Percentiles rank a stretch among this genome's conserved stretches.
Evolutionary conservation across 352 stramenopile genomes (phyloP).

Genomic region (Globisporangium polare): DNA sequence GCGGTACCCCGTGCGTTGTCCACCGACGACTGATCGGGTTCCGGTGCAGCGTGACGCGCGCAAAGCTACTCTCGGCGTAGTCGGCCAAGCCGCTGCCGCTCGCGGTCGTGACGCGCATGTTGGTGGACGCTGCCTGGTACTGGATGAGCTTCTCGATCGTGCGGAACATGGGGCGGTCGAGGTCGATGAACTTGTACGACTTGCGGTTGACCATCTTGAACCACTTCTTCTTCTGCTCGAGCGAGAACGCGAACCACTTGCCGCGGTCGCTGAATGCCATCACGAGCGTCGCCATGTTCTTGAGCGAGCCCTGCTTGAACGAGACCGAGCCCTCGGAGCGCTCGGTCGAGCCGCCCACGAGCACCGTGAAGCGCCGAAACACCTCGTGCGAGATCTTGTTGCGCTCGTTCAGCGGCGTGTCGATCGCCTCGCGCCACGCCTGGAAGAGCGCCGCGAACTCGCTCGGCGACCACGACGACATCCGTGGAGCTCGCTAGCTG

Average conservation of each 20-base stretch:
- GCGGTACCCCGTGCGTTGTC: background rate
- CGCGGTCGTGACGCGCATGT: slow-evolving; percentile 12
- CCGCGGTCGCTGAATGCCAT: slow-evolving; percentile 15
- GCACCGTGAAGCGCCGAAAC: slow-evolving; percentile 13
- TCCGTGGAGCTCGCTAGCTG: too few species aligned
- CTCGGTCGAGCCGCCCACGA: slow-evolving; percentile 5
- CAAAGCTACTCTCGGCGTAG: background rate
- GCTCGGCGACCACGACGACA: slow-evolving; percentile 12
- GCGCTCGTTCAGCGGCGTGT: slow-evolving; percentile 13
- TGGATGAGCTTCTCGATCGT: slow-evolving; percentile 9
- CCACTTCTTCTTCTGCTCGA: slow-evolving; percentile 17
- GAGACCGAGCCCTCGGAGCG: slow-evolving; percentile 13
- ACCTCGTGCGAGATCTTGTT: slow-evolving; percentile 15
- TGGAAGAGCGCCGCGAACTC: slow-evolving; percentile 17
- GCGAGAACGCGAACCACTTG: slow-evolving; percentile 13
- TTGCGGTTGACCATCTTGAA: slow-evolving; percentile 19
- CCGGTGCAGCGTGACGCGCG: slow-evolving; percentile 7
- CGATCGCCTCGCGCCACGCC: slow-evolving; percentile 14
- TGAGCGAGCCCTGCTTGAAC: slow-evolving; percentile 16
- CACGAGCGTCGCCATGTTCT: slow-evolving; percentile 16
- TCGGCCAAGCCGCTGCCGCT: background rate
- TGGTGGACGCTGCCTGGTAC: slow-evolving; percentile 7
- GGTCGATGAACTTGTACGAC: slow-evolving; percentile 17
- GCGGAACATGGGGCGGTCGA: slow-evolving; percentile 11
- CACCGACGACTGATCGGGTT: background rate